phyloP scores from a whole-genome alignment of 108 stramenopile genomes.

The Cyclotella kingstonii region DNA sequence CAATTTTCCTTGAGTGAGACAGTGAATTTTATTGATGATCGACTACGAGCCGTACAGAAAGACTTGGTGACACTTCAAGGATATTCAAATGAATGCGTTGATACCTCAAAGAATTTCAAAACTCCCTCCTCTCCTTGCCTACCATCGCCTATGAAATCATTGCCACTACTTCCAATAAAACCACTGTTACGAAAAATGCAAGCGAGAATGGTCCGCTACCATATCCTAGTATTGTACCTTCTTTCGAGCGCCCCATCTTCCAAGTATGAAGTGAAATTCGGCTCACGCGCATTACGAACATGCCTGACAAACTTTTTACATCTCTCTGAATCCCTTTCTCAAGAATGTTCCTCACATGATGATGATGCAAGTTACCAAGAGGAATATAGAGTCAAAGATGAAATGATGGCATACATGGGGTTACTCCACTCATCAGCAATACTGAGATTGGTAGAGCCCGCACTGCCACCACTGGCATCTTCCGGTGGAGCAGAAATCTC shows the following conservation, averaged over 20 bases:
- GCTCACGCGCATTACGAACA: slow-evolving; percentile 29
- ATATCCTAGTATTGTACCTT: slow-evolving; percentile 34
- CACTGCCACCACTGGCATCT: slow-evolving; percentile 21
- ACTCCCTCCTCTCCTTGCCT: neutral
- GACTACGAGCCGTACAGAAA: slow-evolving; percentile 49
- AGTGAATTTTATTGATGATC: slow-evolving; percentile 48
- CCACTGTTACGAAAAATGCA: slow-evolving; percentile 27
- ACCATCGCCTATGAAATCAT: neutral
- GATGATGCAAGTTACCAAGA: neutral
- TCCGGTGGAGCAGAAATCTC: slow-evolving; percentile 9
- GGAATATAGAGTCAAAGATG: slow-evolving; percentile 28
- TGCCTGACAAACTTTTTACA: slow-evolving; percentile 33
- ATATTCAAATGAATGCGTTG: slow-evolving; percentile 3
- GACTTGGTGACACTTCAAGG: slow-evolving; percentile 44
- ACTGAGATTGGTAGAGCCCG: slow-evolving; percentile 22
- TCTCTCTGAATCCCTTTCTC: slow-evolving; percentile 12
- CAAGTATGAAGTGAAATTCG: slow-evolving; percentile 47
- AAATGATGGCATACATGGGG: slow-evolving; percentile 44
- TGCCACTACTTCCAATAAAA: slow-evolving; percentile 15
- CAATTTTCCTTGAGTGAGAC: slow-evolving; percentile 40
- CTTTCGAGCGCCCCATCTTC: slow-evolving; percentile 21
- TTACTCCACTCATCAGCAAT: slow-evolving; percentile 41
- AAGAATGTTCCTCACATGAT: slow-evolving; percentile 12
- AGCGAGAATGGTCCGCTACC: slow-evolving; percentile 43
- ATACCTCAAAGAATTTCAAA: neutral